Conservation (phyloP, 2,329 filamentous ascomycete genomes). For the Trichoderma breve region DNA sequence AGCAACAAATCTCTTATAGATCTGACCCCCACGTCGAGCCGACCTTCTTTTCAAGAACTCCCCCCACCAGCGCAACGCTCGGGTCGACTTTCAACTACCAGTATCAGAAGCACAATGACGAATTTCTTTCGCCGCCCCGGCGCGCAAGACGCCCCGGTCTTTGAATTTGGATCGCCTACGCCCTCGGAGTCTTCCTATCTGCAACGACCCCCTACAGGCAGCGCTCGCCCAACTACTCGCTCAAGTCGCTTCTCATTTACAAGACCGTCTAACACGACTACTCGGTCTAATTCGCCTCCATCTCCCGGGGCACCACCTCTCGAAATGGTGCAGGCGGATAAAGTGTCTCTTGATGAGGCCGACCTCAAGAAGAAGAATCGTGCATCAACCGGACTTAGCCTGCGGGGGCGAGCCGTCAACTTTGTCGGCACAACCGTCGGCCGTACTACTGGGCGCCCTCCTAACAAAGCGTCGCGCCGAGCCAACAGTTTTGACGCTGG, state of each 20-base stretch:
- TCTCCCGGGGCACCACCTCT: constrained; percentile 48
- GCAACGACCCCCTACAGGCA: constrained; percentile 29
- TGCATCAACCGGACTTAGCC: constrained; percentile 49
- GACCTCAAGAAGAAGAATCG: constrained; percentile 51
- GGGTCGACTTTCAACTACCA: constrained; percentile 43
- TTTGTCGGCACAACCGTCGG: constrained; percentile 39
- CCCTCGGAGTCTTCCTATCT: constrained; percentile 28
- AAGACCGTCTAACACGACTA: constrained; percentile 46
- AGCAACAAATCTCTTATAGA: constrained; percentile 6
- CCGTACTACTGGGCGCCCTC: constrained; percentile 26
- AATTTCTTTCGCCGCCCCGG: constrained; percentile 47
- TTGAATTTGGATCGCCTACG: constrained; percentile 24
- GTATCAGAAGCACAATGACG: constrained; percentile 51
- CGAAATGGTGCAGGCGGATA: constrained; percentile 39
- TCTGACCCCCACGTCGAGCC: constrained; percentile 23
- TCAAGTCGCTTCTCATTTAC: constrained; percentile 45
- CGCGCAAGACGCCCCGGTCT: constrained; percentile 29
- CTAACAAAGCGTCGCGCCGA: constrained; percentile 30
- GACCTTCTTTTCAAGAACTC: constrained; percentile 26
- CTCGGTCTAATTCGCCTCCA: constrained; percentile 49
- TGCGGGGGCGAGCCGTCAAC: constrained; percentile 49
- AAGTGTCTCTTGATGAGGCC: constrained; percentile 30
- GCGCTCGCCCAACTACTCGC: constrained; percentile 29
- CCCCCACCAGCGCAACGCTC: constrained; percentile 36
- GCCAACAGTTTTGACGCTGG: constrained; percentile 51